A percentile compares a stretch with the other conserved stretches of the same genome.
phyloP scores from a whole-genome alignment of 2,329 filamentous ascomycete genomes.

The Chrysosporium queenslandicum region DNA sequence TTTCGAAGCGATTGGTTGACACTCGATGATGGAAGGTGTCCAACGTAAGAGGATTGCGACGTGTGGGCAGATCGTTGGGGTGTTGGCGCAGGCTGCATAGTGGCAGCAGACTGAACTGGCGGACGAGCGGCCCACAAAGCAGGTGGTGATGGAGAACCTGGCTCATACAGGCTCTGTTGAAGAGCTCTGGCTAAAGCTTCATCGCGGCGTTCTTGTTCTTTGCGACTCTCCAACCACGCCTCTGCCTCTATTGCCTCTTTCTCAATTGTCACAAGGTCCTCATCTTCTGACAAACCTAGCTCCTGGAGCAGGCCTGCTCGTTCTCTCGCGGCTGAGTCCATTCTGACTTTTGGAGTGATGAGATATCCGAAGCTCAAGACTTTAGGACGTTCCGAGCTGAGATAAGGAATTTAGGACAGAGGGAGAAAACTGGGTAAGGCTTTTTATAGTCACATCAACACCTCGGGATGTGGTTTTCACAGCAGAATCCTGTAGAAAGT shows the following conservation, averaged over 20 bases:
- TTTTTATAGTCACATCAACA: not conserved
- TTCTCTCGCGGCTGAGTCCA: not conserved
- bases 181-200: conserved; percentile 32
- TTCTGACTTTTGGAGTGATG: not conserved
- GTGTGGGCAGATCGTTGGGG: not conserved
- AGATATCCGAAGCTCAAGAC: not conserved
- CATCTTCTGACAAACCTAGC: conserved; percentile 22
- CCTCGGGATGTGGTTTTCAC: not conserved
- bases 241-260: conserved; percentile 28
- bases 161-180: conserved; percentile 24
- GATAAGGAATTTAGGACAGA: not conserved
- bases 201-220: conserved; percentile 30
- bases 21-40: not conserved
- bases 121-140: not conserved
- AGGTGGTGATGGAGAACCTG: conserved; percentile 9
- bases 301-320: conserved; percentile 18
- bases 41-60: not conserved
- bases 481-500: not conserved
- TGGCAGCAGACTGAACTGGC: not conserved
- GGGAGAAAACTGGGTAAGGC: too few species aligned
- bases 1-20: not conserved
- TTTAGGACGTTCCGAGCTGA: not conserved
- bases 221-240: conserved; percentile 24
- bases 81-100: not conserved
- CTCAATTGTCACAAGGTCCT: conserved; percentile 22